phyloP scores from a whole-genome alignment of 116 monocot genomes.

The Papilionanthe hybrid region DNA sequence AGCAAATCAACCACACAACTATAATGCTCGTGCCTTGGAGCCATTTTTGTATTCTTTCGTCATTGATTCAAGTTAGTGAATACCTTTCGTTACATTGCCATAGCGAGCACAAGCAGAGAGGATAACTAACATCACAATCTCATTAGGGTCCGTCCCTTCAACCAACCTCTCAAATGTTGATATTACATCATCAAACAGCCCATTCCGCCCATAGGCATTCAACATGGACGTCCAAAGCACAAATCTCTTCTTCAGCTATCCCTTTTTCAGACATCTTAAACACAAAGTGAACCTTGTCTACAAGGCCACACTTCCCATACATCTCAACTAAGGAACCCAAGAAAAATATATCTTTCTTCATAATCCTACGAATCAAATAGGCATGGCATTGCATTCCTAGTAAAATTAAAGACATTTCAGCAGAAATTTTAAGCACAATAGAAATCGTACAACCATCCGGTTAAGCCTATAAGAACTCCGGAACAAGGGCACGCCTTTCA shows the following conservation, averaged over 20 bases:
- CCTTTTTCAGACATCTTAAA: conserved; percentile 18
- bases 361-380: conserved; percentile 17
- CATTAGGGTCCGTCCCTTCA: conserved; percentile 38
- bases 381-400: conserved; percentile 54
- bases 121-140: conserved; percentile 43
- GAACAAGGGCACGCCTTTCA: conserved; percentile 26
- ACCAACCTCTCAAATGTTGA: conserved; percentile 43
- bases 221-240: conserved; percentile 71
- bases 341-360: conserved; percentile 29
- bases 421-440: conserved; percentile 35
- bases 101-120: conserved; percentile 52
- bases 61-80: conserved; percentile 41
- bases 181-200: conserved; percentile 38
- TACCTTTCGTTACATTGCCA: conserved; percentile 38
- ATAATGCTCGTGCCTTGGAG: conserved; percentile 47
- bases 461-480: conserved; percentile 19
- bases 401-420: conserved; percentile 22
- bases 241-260: conserved; percentile 23
- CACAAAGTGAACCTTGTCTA: conserved; percentile 30
- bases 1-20: conserved; percentile 63
- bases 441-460: conserved; percentile 46
- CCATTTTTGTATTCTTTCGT: conserved; percentile 13
- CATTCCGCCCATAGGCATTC: conserved; percentile 51
- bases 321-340: conserved; percentile 53
- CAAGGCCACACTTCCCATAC: conserved; percentile 66